Percentiles rank a stretch among this genome's conserved stretches.
phyloP scores from a whole-genome alignment of 2,329 filamentous ascomycete species.

The Fusarium longipes region DNA sequence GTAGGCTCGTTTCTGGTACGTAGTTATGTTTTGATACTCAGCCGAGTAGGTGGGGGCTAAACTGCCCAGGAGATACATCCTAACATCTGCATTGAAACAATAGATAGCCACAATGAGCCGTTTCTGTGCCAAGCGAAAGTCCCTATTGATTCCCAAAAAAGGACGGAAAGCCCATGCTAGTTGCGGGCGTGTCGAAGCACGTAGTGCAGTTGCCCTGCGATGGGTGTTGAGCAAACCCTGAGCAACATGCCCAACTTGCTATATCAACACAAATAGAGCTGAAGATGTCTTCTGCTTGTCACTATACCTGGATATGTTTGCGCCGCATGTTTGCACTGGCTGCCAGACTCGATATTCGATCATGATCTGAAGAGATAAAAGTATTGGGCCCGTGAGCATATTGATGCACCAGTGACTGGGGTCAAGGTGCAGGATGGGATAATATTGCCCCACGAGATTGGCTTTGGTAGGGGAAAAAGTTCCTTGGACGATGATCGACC shows the following conservation, averaged over 20 bases:
- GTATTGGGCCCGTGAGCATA: not conserved
- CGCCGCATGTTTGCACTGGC: constrained; percentile 1
- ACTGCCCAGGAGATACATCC: constrained; percentile 3
- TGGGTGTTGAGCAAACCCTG: constrained; percentile 4
- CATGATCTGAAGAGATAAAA: constrained; percentile 3
- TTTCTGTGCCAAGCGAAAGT: constrained; percentile 2
- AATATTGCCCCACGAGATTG: constrained; percentile 36
- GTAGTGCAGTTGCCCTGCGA: constrained; percentile 8
- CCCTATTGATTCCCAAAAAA: constrained; percentile 29
- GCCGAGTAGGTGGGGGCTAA: not conserved
- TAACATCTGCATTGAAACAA: constrained; percentile 26
- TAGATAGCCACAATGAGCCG: constrained; percentile 25
- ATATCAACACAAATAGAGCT: not conserved
- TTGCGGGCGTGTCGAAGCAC: constrained; percentile 18
- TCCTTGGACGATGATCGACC: constrained; percentile 42
- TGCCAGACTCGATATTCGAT: not conserved
- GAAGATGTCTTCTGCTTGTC: constrained; percentile 1
- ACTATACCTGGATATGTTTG: not conserved
- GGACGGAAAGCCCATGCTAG: not conserved
- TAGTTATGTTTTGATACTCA: constrained; percentile 9
- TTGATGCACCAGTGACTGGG: not conserved
- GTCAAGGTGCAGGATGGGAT: constrained; percentile 5
- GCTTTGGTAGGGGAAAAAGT: constrained; percentile 36
- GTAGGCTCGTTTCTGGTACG: constrained; percentile 5
- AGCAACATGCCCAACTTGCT: not conserved